phyloP scores from a whole-genome alignment of 1,139 yeast species.

The Groenewaldozyma sp. region DNA sequence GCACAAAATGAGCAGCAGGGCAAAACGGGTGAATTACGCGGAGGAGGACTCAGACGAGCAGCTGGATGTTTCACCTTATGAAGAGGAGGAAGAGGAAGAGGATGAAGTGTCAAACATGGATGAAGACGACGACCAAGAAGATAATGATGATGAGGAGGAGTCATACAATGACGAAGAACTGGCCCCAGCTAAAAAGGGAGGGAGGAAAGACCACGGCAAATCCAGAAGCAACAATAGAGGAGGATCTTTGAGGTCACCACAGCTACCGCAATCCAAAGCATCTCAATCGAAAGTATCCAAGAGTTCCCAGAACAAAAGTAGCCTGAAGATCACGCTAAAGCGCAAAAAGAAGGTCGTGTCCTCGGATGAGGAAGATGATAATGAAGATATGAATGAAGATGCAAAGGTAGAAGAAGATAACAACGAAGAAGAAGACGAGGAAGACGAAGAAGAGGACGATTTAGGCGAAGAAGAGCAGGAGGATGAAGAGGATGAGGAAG shows the following conservation, averaged over 20 bases:
- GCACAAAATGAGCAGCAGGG: not conserved
- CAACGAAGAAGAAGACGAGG: too few relatives aligned
- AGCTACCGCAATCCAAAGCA: too few relatives aligned
- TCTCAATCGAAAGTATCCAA: too few relatives aligned
- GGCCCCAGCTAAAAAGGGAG: constrained; percentile 6
- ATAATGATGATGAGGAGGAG: constrained; percentile 18
- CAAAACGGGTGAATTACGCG: not conserved
- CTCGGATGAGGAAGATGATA: constrained; percentile 4
- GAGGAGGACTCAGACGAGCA: constrained; percentile 12
- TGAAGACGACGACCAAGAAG: constrained; percentile 15
- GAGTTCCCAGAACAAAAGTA: too few relatives aligned
- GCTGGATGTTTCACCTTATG: constrained; percentile 15
- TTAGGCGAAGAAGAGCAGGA: too few relatives aligned
- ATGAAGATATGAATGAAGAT: too few relatives aligned
- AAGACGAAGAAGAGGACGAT: too few relatives aligned
- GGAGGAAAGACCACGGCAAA: too few relatives aligned
- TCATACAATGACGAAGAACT: constrained; percentile 15
- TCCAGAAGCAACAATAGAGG: too few relatives aligned
- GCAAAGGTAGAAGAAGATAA: too few relatives aligned
- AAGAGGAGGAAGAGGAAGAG: constrained; percentile 14
- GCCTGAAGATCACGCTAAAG: too few relatives aligned
- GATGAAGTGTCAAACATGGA: constrained; percentile 14
- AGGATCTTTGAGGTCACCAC: too few relatives aligned
- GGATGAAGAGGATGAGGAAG: constrained; percentile 10
- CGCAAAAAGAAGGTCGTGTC: constrained; percentile 5